phyloP scores from a whole-genome alignment of 768 basidiomycete genomes.

The Leccinum arenicola region DNA sequence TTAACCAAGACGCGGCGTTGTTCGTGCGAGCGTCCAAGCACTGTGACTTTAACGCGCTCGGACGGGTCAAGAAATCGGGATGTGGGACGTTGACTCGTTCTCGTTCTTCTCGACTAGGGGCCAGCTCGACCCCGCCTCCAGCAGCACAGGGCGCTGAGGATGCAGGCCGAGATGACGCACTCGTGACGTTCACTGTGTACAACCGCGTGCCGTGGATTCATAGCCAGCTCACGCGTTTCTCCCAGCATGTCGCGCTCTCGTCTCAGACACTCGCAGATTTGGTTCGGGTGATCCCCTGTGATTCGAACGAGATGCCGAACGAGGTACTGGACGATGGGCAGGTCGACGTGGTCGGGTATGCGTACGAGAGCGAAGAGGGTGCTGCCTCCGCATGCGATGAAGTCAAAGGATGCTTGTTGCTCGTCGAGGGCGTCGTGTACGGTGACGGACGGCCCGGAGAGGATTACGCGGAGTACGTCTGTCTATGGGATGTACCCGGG shows the following conservation, averaged over 20 bases:
- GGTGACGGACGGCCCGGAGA: conserved; percentile 45
- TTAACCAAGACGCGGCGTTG: conserved; percentile 49
- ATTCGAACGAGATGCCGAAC: conserved; percentile 50
- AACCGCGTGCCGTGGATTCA: conserved; percentile 60
- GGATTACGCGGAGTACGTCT: conserved; percentile 59
- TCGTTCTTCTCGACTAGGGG: neutral
- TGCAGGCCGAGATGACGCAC: conserved; percentile 39
- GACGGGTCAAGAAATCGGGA: conserved; percentile 26
- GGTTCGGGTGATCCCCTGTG: conserved; percentile 56
- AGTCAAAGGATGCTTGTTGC: conserved; percentile 47
- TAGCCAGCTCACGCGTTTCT: conserved; percentile 56
- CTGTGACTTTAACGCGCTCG: conserved; percentile 63
- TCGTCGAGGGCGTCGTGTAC: conserved; percentile 59
- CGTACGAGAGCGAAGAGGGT: conserved; percentile 15
- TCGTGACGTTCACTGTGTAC: conserved; percentile 61
- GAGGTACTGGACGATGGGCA: conserved; percentile 36
- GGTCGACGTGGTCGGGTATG: conserved; percentile 34
- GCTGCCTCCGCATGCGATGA: conserved; percentile 1
- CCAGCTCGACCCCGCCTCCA: neutral
- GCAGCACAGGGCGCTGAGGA: neutral
- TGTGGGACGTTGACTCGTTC: conserved; percentile 30
- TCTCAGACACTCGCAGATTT: conserved; percentile 71
- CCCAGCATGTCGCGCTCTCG: conserved; percentile 68
- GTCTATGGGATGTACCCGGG: neutral
- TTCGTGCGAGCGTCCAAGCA: conserved; percentile 66